Percentiles rank a stretch among this genome's conserved stretches.
These are phyloP conservation scores for Kwoniella newhampshirensis DNA, from an alignment of 768 basidiomycete species.

Conservation along the genomic window DNA sequence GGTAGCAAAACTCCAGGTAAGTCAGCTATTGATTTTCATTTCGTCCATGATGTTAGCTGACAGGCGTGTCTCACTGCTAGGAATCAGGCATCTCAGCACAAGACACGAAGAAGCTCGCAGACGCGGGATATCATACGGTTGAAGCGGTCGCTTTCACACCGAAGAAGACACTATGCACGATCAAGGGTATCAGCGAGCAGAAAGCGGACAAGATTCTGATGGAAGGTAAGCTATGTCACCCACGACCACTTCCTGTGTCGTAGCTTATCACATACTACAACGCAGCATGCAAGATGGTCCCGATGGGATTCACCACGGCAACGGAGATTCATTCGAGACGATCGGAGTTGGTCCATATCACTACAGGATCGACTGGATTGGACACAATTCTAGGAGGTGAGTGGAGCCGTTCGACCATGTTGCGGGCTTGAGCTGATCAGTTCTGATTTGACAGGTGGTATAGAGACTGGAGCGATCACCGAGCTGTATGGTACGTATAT, in stretches of 20 bases:
- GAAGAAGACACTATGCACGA: constrained; percentile 82
- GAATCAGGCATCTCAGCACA: constrained; percentile 84
- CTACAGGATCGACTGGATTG: constrained; percentile 92
- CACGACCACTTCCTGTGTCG: too few species aligned
- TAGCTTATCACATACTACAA: neutral
- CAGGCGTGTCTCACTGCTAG: constrained; percentile 55
- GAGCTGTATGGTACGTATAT: constrained; percentile 72
- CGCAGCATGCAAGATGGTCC: constrained; percentile 89
- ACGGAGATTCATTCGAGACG: constrained; percentile 95
- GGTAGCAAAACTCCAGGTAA: constrained; percentile 64
- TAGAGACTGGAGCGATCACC: constrained; percentile 97
- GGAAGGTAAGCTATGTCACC: constrained; percentile 73
- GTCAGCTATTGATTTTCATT: constrained; percentile 11
- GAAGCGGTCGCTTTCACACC: constrained; percentile 96
- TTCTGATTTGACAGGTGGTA: constrained; percentile 60
- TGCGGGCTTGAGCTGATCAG: neutral
- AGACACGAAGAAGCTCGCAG: constrained; percentile 91
- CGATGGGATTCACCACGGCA: constrained; percentile 95
- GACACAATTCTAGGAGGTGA: constrained; percentile 80
- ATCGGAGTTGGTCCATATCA: constrained; percentile 92
- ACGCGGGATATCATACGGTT: constrained; percentile 88
- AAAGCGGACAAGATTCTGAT: constrained; percentile 95
- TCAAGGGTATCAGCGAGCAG: constrained; percentile 94
- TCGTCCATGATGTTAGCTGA: neutral
- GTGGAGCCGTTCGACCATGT: constrained; percentile 7